phyloP scores from a whole-genome alignment of 495 filamentous ascomycete species.

The Penicillium roqueforti region DNA sequence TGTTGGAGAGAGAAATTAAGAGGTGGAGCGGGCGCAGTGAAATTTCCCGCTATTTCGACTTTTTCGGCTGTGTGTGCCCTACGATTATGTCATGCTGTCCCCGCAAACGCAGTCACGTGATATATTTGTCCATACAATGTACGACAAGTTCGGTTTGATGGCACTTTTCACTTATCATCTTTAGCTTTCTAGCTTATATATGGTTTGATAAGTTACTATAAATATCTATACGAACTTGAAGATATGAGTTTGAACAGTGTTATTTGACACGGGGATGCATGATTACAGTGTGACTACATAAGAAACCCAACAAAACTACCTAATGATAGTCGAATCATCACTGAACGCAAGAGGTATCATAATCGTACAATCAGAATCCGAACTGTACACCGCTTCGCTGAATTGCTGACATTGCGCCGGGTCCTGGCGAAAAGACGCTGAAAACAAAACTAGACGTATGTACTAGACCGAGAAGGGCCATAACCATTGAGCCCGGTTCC shows the following conservation, averaged over 20 bases:
- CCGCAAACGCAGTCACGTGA: constrained; percentile 8
- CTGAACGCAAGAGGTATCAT: constrained; percentile 47
- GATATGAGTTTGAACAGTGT: not conserved
- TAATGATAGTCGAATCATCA: constrained; percentile 29
- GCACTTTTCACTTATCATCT: not conserved
- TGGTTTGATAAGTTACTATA: not conserved
- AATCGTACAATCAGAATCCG: constrained; percentile 47
- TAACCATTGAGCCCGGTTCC: constrained; percentile 34
- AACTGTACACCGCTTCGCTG: constrained; percentile 31
- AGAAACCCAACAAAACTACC: constrained; percentile 2
- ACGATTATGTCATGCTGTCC: constrained; percentile 29
- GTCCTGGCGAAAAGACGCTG: constrained; percentile 23
- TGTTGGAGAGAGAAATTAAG: constrained; percentile 20
- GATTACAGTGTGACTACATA: not conserved
- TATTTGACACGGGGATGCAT: not conserved
- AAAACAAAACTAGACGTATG: constrained; percentile 43
- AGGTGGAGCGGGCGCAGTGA: constrained; percentile 22
- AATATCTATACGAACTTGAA: not conserved
- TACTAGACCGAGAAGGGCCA: constrained; percentile 40
- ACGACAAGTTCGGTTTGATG: not conserved
- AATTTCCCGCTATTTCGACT: constrained; percentile 28
- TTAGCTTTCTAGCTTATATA: not conserved
- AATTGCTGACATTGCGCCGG: constrained; percentile 22
- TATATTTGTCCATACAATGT: not conserved
- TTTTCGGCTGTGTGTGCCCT: constrained; percentile 44